These are phyloP conservation scores for Hypoxylon sp. DNA, from an alignment of 2,329 filamentous ascomycete genomes.

Conservation along the genomic window DNA sequence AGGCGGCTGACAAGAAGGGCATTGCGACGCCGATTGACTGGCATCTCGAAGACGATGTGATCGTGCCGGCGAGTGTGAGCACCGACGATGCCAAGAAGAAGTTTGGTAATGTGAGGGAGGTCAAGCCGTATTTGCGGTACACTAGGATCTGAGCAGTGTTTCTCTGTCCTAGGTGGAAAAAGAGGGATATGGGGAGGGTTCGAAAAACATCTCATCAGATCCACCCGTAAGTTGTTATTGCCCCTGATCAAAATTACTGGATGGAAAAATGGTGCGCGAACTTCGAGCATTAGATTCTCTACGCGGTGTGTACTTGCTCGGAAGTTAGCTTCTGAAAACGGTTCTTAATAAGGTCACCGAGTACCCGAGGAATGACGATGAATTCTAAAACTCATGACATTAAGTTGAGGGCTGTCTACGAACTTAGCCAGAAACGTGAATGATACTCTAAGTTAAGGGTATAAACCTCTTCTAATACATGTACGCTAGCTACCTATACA, in stretches of 20 bases:
- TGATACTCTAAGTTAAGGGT: slow-evolving; percentile 14
- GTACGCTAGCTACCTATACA: background rate
- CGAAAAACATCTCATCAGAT: background rate
- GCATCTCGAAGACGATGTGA: slow-evolving; percentile 63
- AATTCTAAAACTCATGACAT: background rate
- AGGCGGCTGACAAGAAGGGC: slow-evolving; percentile 71
- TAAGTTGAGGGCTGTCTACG: slow-evolving; percentile 14
- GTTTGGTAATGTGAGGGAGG: slow-evolving; percentile 72
- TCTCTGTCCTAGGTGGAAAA: background rate
- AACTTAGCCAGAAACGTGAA: slow-evolving; percentile 6
- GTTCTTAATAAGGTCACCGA: background rate
- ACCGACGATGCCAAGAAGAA: slow-evolving; percentile 71
- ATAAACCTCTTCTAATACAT: slow-evolving; percentile 13
- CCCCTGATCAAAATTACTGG: background rate
- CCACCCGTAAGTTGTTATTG: background rate
- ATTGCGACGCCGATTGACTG: slow-evolving; percentile 73
- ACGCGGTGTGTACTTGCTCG: background rate
- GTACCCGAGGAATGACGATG: background rate
- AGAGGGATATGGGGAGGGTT: background rate
- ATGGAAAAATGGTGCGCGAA: background rate
- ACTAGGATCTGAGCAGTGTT: slow-evolving; percentile 19
- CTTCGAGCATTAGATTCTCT: background rate
- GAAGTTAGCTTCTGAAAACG: background rate
- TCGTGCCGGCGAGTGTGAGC: slow-evolving; percentile 71
- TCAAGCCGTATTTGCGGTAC: slow-evolving; percentile 64